Evolutionary conservation across 768 basidiomycete genomes (phyloP).

Genomic region (Trametes sanguinea): DNA sequence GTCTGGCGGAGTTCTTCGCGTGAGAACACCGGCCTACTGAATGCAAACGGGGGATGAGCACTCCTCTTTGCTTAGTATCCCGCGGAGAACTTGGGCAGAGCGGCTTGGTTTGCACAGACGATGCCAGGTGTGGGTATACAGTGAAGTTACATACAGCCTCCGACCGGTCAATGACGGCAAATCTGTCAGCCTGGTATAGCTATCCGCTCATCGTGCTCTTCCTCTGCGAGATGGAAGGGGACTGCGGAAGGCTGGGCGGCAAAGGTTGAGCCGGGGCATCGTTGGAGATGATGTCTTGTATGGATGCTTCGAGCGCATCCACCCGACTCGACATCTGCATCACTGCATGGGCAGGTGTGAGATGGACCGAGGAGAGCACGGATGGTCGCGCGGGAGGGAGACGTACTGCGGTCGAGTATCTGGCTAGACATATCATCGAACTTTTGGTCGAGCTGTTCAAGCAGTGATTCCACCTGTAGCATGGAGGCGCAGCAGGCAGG

Average conservation of each 20-base stretch:
- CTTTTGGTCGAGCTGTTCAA: slow-evolving; percentile 86
- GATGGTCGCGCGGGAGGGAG: not conserved
- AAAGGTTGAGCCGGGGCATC: slow-evolving; percentile 47
- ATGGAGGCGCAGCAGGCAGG: not conserved
- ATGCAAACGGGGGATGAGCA: not conserved
- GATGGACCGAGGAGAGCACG: slow-evolving; percentile 7
- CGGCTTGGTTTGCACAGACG: not conserved
- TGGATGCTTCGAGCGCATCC: slow-evolving; percentile 84
- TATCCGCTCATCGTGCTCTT: slow-evolving; percentile 24
- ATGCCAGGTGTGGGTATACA: slow-evolving; percentile 19
- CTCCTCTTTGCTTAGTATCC: not conserved
- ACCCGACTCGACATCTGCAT: slow-evolving; percentile 90
- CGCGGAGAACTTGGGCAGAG: slow-evolving; percentile 11
- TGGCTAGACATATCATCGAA: slow-evolving; percentile 94
- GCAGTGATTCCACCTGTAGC: slow-evolving; percentile 78
- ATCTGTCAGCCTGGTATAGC: not conserved
- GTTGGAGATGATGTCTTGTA: slow-evolving; percentile 89
- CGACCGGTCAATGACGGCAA: slow-evolving; percentile 9
- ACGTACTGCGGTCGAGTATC: slow-evolving; percentile 81
- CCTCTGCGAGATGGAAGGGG: slow-evolving; percentile 42
- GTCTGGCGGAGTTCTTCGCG: slow-evolving; percentile 7
- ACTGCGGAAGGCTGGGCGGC: slow-evolving; percentile 56
- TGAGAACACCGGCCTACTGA: slow-evolving; percentile 11
- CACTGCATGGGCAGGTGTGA: slow-evolving; percentile 53
- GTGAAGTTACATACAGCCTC: slow-evolving; percentile 15